phyloP scores from a whole-genome alignment of 1,139 yeast species.

The Tardiomyces blankii region DNA sequence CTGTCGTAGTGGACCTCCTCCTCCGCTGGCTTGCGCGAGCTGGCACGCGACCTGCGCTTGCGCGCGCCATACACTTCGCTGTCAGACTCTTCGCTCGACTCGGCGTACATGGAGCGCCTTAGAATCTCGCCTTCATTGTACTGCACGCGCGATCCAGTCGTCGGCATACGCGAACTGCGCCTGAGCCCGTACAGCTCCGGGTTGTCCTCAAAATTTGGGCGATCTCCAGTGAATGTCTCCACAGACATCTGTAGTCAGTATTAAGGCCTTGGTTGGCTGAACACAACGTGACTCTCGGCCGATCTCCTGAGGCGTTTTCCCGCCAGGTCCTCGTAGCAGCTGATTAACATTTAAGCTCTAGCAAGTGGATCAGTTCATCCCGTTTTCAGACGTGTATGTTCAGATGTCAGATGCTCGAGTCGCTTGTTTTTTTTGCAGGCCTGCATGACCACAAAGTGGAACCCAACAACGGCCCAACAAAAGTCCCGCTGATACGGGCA shows the following conservation, averaged over 20 bases:
- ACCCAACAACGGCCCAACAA: no score
- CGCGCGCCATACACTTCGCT: slow-evolving; percentile 12
- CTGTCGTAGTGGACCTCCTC: slow-evolving; percentile 16
- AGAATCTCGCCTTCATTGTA: slow-evolving; percentile 27
- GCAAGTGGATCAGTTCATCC: neutral
- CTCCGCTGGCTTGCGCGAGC: neutral
- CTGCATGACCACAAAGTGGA: no score
- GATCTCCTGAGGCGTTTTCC: no score
- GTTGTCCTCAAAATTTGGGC: slow-evolving; percentile 24
- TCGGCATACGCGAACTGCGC: slow-evolving; percentile 67
- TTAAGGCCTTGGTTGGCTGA: neutral
- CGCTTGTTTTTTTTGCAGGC: no score
- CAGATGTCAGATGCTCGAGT: no score
- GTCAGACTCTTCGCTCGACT: slow-evolving; percentile 13
- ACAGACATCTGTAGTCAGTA: neutral
- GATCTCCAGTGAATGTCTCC: neutral
- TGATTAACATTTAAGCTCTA: no score
- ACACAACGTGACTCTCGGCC: no score
- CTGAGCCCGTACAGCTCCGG: slow-evolving; percentile 92
- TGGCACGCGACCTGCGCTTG: neutral
- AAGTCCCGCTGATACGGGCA: no score
- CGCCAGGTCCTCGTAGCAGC: no score
- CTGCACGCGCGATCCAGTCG: slow-evolving; percentile 35
- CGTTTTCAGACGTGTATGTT: no score
- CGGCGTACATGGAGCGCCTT: slow-evolving; percentile 13